Conservation (phyloP, 441 rosid species). For the Biscutella laevigata region DNA sequence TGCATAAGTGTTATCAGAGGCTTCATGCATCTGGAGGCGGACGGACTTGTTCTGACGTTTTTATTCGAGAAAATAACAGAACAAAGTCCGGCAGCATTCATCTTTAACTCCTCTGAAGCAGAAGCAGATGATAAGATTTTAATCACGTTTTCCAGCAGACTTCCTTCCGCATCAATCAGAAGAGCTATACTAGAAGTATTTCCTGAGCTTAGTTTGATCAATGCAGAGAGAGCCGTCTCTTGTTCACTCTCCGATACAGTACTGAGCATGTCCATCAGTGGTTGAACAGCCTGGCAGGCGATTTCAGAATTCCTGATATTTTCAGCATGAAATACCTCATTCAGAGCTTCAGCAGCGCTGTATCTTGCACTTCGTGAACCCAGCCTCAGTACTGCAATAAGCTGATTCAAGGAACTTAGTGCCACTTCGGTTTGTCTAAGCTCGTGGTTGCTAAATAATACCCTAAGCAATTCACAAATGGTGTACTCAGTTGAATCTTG, state of each 20-base stretch:
- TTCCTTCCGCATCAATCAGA: slow-evolving; percentile 86
- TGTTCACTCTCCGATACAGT: slow-evolving; percentile 90
- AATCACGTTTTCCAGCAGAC: slow-evolving; percentile 84
- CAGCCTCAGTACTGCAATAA: slow-evolving; percentile 85
- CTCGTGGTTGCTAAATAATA: slow-evolving; percentile 76
- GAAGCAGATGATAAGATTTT: slow-evolving; percentile 83
- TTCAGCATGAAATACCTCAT: slow-evolving; percentile 90
- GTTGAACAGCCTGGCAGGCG: slow-evolving; percentile 89
- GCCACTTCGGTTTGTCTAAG: slow-evolving; percentile 83
- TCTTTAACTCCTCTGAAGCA: slow-evolving; percentile 79
- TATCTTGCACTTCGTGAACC: slow-evolving; percentile 93
- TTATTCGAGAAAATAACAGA: slow-evolving; percentile 82
- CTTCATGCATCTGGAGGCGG: slow-evolving; percentile 89
- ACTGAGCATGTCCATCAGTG: slow-evolving; percentile 87
- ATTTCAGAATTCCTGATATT: slow-evolving; percentile 80
- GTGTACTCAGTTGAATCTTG: slow-evolving; percentile 97
- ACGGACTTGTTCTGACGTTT: slow-evolving; percentile 74
- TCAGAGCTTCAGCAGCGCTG: slow-evolving; percentile 92
- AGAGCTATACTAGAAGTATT: slow-evolving; percentile 79
- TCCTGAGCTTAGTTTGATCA: slow-evolving; percentile 82
- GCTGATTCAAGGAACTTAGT: slow-evolving; percentile 86
- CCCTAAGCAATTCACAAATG: slow-evolving; percentile 83
- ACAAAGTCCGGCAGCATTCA: slow-evolving; percentile 95
- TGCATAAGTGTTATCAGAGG: slow-evolving; percentile 87
- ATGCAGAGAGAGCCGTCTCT: slow-evolving; percentile 90